Base-by-base conservation (phyloP, 169 alveolate species). In the Plasmodium gonderi region DNA sequence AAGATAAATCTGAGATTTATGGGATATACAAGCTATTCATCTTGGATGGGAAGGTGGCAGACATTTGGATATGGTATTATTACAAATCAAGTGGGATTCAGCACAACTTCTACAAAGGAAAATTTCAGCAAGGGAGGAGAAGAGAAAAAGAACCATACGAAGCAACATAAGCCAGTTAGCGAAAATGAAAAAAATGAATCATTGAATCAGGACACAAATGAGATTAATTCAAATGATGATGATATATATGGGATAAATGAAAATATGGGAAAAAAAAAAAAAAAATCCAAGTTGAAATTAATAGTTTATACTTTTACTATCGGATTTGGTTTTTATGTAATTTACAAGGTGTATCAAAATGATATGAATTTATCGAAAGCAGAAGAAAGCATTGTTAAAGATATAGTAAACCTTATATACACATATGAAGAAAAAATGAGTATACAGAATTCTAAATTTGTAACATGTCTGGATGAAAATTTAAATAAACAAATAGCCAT, bases 351-450 rank as follows among this genome's bases (percentile, higher is more conserved):
- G 33, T 89, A 89, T 26, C 31, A 89, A 36, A 89, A 89, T 42
- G 90, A 89, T 29, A 36, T 89, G 79, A 89, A 89, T 64, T 36
- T 89, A 54, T 89, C 93, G 1, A 89, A 89, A 89, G 93, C 93
- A 2, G 93, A 89, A 64, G 93, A 89, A 36, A 78, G 76, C 49
- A 89, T 89, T 1, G 26, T 77, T 36, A 89, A 75, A 60, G 93
- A 89, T 77, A 26, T 89, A 8, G 51, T 89, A 0, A 51, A 76
- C 23, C n/a, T 89, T 1, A 47, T 89, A 3, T 89, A 89, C 2
- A 69, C 90, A 3, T 60, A 76, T 12, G 93, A 89, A 64, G 93
- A 89, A 77, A 89, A 89, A 77, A 65, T 26, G 49, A 89, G 90
- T 49, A 36, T 76, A 9, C 20, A 44, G 36, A 89, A 89, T 77